Percentiles rank a stretch among this genome's conserved stretches.
Conservation (phyloP, 768 basidiomycete genomes). For the Xanthoconium stramineum region DNA sequence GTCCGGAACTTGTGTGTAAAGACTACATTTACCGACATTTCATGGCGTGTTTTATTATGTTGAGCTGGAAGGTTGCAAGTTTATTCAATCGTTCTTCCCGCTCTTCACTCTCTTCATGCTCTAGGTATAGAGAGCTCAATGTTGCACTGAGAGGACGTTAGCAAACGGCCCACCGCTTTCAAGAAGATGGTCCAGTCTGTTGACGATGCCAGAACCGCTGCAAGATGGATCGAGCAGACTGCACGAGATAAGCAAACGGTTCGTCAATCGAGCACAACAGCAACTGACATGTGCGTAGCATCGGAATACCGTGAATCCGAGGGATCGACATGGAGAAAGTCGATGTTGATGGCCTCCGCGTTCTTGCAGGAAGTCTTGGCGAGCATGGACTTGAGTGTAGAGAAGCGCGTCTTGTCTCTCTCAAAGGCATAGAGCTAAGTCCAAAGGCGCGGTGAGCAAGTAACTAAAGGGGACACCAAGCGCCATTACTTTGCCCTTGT, state of each 20-base stretch:
- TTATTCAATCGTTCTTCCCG: conserved; percentile 74
- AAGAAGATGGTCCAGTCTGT: conserved; percentile 81
- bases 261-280: background rate
- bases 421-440: conserved; percentile 84
- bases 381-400: conserved; percentile 83
- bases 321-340: conserved; percentile 84
- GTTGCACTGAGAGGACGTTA: background rate
- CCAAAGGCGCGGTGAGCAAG: background rate
- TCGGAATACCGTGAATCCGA: conserved; percentile 53
- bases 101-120: conserved; percentile 53
- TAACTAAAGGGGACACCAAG: background rate
- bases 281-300: conserved; percentile 83
- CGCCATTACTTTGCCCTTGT: conserved; percentile 65
- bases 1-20: conserved; percentile 2
- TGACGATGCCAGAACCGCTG: conserved; percentile 91
- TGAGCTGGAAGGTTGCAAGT: conserved; percentile 83
- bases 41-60: conserved; percentile 94
- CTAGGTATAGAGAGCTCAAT: conserved; percentile 29
- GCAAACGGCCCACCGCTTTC: conserved; percentile 53
- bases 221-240: conserved; percentile 96
- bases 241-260: background rate
- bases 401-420: conserved; percentile 75
- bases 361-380: conserved; percentile 81
- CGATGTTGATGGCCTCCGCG: conserved; percentile 66
- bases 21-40: conserved; percentile 56